Conservation (phyloP, 1,284 basidiomycete genomes). For the Inonotus hispidus region DNA sequence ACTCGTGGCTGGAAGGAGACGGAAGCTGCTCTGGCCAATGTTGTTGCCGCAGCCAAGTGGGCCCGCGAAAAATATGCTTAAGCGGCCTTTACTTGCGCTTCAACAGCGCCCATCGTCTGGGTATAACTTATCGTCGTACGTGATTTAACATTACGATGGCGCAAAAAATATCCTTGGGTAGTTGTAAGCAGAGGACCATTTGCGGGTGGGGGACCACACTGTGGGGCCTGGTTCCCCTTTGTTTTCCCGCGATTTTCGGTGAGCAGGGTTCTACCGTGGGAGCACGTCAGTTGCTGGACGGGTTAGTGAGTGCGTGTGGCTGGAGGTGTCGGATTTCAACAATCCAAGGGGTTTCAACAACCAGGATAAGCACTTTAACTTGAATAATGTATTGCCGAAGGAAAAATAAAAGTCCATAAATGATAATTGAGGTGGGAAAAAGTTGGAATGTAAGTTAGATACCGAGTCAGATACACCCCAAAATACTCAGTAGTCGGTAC, state of each 20-base stretch:
- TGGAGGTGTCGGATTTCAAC: slow-evolving; percentile 17
- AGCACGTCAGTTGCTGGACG: background rate
- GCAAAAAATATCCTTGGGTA: slow-evolving; percentile 18
- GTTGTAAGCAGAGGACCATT: slow-evolving; percentile 13
- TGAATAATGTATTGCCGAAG: background rate
- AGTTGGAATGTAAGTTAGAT: too few species aligned
- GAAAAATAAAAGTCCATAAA: too few species aligned
- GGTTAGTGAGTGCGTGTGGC: background rate
- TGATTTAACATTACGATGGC: background rate
- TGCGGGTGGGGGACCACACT: background rate
- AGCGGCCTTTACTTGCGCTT: slow-evolving; percentile 62
- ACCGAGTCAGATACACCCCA: too few species aligned
- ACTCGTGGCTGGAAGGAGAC: slow-evolving; percentile 97
- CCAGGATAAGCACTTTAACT: slow-evolving; percentile 5
- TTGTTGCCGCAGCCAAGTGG: slow-evolving; percentile 89
- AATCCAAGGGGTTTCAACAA: slow-evolving; percentile 19
- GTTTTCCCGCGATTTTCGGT: background rate
- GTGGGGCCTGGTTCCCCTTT: background rate
- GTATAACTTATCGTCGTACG: slow-evolving; percentile 37
- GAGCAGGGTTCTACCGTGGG: background rate
- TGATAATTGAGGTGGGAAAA: too few species aligned
- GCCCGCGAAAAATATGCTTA: slow-evolving; percentile 78
- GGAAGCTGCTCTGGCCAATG: slow-evolving; percentile 82
- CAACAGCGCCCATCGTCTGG: slow-evolving; percentile 74
- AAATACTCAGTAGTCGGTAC: background rate